Evolutionary conservation across 2,329 filamentous ascomycete species (phyloP), one percentile per base, ranked within the genome.

Genomic region (Penicillium hesseltinei): DNA sequence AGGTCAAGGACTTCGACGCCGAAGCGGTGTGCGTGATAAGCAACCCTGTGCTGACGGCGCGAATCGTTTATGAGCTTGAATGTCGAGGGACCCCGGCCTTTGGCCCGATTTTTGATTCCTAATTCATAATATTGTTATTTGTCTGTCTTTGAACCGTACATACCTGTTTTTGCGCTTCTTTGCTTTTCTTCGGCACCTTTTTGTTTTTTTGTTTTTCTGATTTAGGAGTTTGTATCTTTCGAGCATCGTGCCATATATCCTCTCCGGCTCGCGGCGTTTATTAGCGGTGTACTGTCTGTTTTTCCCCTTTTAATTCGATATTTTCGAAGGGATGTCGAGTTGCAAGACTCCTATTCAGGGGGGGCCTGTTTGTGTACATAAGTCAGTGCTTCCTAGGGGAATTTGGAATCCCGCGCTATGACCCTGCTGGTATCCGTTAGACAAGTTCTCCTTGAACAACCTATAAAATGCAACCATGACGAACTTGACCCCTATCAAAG

Each of bases 21-120:
- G 88, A 91, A 77, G 89, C 88, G 2, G 87, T 91, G 38, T 86
- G 90, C 67, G 82, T 91, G 58, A 87, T 92, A 66, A 86, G 85
- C 54, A 92, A 91, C 69, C 84, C 86, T 56, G 81, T 75, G 56
- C 81, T 90, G 35, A 91, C 88, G 19, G 81, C 81, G 66, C 84
- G 84, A 75, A 80, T 91, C 1, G 88, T 91, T 0, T 88, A 86
- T 69, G 86, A 82, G 9, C 75, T 92, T 50, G 87, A 91, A 74
- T 80, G 78, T 38, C 79, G 86, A 54, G 87, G 88, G 0, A 73
- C 91, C 8, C 80, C 84, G 2, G 87, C 88, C 9, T 91, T 83
- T 73, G 89, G 89, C 7, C 87, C 89, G 9, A 89, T 92, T 65
- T 92, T 87, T 76, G 89, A 92, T 73, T 85, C 82, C 43, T 85